Evolutionary conservation across 2,329 filamentous ascomycete species (phyloP), one percentile per base, ranked within the genome.

Genomic region (Sporothrix sp.): DNA sequence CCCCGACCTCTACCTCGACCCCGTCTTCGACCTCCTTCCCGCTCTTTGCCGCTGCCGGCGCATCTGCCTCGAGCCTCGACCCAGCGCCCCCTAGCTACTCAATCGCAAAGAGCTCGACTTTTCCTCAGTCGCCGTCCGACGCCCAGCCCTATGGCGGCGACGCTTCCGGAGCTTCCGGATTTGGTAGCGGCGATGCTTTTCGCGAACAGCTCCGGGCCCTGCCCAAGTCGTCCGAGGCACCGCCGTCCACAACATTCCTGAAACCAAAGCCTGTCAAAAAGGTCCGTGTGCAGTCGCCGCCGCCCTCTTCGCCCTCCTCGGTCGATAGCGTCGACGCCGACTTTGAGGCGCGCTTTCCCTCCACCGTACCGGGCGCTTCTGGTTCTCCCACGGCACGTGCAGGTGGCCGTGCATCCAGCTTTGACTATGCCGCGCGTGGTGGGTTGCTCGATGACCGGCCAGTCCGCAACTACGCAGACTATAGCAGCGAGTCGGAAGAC

Each of bases 241-340:
- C 67, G 51, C 64, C 61, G 27, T 61, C 54, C 33, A 65, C 60
- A 57, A 69, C 59, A 30, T 65, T 63, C 51, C 60, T 62, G 57
- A 73, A 66, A 56, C 62, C 64, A 36, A 85, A 75, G 69, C 70
- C 78, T 35, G 71, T 76, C 53, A 84, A 85, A 66, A 84, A 78
- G 60, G 82, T 86, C 54, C 78, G 82, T 60, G 76, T 84, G 8
- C 73, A 82, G 61, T 82, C 79, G 37, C 80, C 80, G 47, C 79
- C 78, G 52, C 78, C 79, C 3, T 73, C 75, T n/a, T 75, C 75
- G 11, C 74, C 76, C 2, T 73, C 74, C 18, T 75, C 75, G 11
- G 74, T 76, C 57, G 75, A 78, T 57, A 76, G 74, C 59, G 64
- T 66, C 60, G 65, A 64, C 3, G 59, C 60, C 52, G 59, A 61